Conservation (phyloP, 129 eudicot genomes). For the Saposhnikovia divaricata region DNA sequence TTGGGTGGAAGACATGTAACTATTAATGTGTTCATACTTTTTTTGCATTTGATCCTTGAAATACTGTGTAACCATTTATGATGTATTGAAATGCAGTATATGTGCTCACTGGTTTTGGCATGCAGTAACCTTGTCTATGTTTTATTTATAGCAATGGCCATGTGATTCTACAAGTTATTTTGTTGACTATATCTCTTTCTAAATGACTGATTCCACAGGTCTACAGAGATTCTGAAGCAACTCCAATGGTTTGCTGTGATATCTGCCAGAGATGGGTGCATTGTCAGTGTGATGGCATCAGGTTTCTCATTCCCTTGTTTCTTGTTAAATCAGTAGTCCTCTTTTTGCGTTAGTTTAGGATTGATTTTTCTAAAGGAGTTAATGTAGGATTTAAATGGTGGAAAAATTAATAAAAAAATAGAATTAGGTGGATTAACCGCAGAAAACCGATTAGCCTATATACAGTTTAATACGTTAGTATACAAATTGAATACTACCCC, state of each 20-base stretch:
- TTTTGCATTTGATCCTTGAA: not conserved
- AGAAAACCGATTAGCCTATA: not conserved
- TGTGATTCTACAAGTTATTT: not conserved
- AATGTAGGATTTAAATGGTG: not conserved
- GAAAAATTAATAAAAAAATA: not conserved
- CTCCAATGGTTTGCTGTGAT: slow-evolving; percentile 99
- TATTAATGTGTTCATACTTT: not conserved
- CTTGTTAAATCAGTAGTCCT: not conserved
- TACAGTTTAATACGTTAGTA: too few species aligned
- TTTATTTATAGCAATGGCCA: not conserved
- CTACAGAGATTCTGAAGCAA: slow-evolving; percentile 95
- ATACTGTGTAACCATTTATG: not conserved
- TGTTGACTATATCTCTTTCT: not conserved
- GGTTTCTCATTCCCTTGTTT: slow-evolving; percentile 38
- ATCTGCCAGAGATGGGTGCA: slow-evolving; percentile 97
- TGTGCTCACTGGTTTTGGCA: too few species aligned
- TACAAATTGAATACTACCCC: too few species aligned
- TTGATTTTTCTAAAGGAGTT: not conserved
- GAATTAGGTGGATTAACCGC: not conserved
- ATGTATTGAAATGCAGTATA: not conserved
- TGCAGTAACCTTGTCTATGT: not conserved
- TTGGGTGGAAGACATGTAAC: not conserved
- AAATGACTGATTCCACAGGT: slow-evolving; percentile 43
- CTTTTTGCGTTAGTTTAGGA: not conserved
- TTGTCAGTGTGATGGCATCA: slow-evolving; percentile 88